These are phyloP conservation scores for Dalbergia cochinchinensis DNA, from an alignment of 306 rosid species.

Conservation along the genomic window DNA sequence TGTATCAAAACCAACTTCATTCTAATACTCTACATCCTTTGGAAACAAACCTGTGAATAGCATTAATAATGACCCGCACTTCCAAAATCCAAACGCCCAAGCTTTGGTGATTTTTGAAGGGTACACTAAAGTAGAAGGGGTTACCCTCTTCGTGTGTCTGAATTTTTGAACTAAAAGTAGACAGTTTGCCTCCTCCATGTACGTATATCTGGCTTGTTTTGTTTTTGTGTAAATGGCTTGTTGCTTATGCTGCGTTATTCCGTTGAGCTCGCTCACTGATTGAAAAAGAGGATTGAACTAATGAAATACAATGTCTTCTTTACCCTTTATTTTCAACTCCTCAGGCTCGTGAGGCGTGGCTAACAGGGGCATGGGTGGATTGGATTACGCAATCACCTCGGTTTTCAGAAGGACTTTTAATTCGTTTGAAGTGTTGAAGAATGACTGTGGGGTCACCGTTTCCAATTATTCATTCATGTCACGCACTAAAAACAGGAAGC, in stretches of 20 bases:
- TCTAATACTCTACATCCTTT: too few species aligned
- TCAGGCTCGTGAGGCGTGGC: neutral
- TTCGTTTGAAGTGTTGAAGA: neutral
- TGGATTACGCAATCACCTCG: neutral
- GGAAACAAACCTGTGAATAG: too few species aligned
- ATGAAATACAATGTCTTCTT: neutral
- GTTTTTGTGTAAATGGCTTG: neutral
- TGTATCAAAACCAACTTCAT: too few species aligned
- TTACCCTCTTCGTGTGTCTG: neutral
- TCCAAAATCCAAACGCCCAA: neutral
- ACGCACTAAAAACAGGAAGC: neutral
- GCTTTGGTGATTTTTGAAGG: neutral
- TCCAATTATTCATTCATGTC: neutral
- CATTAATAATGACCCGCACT: neutral
- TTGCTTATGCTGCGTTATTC: neutral
- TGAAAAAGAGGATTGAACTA: neutral
- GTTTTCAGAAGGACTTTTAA: neutral
- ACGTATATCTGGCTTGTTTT: neutral
- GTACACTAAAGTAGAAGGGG: neutral
- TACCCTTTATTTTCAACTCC: neutral
- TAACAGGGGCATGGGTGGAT: neutral
- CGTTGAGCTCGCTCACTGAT: neutral
- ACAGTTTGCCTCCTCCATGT: neutral
- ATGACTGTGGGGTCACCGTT: slow-evolving; percentile 31
- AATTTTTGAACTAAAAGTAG: neutral